A percentile compares a stretch with the other conserved stretches of the same genome.
These are phyloP conservation scores for Pisolithus sp. DNA, from an alignment of 768 basidiomycete species.

Conservation along the genomic window DNA sequence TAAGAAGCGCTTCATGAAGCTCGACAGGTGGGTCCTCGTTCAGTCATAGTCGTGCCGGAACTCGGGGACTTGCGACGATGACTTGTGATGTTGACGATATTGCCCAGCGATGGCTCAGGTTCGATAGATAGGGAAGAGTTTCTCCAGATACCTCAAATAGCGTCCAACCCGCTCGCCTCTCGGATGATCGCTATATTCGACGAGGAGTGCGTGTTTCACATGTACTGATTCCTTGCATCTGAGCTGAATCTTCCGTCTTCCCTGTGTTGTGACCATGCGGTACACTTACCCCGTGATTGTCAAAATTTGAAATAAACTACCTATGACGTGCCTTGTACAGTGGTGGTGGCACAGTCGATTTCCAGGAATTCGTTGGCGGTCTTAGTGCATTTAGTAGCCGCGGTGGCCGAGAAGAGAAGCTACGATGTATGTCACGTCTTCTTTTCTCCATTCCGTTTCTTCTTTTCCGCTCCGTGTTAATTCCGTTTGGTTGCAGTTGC, in stretches of 20 bases:
- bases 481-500: slow-evolving; percentile 57
- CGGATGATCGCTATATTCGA: slow-evolving; percentile 99
- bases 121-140: slow-evolving; percentile 99
- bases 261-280: not conserved
- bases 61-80: too few relatives aligned
- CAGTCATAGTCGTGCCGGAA: not conserved
- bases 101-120: slow-evolving; percentile 82
- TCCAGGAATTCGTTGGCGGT: slow-evolving; percentile 98
- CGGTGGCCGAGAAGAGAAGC: slow-evolving; percentile 94
- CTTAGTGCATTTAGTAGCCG: slow-evolving; percentile 96
- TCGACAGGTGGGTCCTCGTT: slow-evolving; percentile 65
- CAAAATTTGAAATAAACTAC: not conserved
- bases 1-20: slow-evolving; percentile 99
- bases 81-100: too few relatives aligned
- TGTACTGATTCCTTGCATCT: not conserved
- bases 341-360: slow-evolving; percentile 97
- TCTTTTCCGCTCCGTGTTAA: slow-evolving; percentile 3
- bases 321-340: slow-evolving; percentile 34
- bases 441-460: not conserved
- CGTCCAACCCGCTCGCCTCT: slow-evolving; percentile 92
- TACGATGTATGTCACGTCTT: slow-evolving; percentile 66
- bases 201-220: slow-evolving; percentile 74
- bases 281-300: not conserved
- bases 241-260: not conserved
- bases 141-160: slow-evolving; percentile 97